These are phyloP conservation scores for Hymenoscyphus repandus DNA, from an alignment of 2,329 filamentous ascomycete genomes.

Conservation along the genomic window DNA sequence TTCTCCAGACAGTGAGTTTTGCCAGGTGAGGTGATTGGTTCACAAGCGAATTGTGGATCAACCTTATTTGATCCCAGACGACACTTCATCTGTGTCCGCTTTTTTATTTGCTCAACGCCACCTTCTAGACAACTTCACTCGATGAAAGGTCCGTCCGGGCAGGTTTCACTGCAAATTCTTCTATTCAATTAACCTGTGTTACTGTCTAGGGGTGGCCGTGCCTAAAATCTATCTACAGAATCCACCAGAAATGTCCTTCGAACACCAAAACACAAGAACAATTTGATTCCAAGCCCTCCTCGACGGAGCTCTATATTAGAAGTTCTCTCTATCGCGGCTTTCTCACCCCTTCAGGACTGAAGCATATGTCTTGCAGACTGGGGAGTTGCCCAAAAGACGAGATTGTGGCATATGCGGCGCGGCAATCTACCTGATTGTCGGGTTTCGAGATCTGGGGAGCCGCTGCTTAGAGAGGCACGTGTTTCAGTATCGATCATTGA, in stretches of 20 bases:
- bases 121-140: not conserved
- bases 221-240: not conserved
- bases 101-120: slow-evolving; percentile 4
- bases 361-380: too few relatives aligned
- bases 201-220: not conserved
- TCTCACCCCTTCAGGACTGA: too few relatives aligned
- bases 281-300: not conserved
- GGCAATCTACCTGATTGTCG: too few relatives aligned
- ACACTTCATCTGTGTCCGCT: slow-evolving; percentile 1
- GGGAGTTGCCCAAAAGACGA: too few relatives aligned
- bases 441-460: too few relatives aligned
- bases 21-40: not conserved
- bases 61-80: slow-evolving; percentile 9
- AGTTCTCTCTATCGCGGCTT: too few relatives aligned
- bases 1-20: not conserved
- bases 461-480: too few relatives aligned
- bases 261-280: not conserved
- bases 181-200: not conserved
- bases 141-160: not conserved
- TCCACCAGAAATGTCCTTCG: not conserved
- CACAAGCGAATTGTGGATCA: slow-evolving; percentile 1
- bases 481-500: too few relatives aligned
- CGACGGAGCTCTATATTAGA: not conserved
- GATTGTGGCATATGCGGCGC: too few relatives aligned
- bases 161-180: not conserved